Base-by-base conservation (phyloP, 495 filamentous ascomycete species). In the Amniculicola lignicola region DNA sequence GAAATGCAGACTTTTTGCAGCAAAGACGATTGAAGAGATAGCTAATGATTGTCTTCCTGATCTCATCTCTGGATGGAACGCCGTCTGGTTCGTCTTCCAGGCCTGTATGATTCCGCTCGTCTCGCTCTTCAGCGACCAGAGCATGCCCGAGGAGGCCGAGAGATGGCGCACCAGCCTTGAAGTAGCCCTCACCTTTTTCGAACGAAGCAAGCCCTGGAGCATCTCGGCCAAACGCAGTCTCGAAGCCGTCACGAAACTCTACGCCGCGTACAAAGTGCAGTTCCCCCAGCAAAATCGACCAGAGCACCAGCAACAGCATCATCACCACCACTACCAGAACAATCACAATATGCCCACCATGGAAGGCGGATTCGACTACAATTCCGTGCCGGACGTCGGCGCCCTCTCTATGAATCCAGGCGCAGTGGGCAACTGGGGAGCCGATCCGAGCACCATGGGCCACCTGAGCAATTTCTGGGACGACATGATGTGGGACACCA, bases 81-180 rank as follows among this genome's bases (percentile, higher is more conserved):
- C 83, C 3, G 84, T 88, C 19, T 92, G 88, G 88, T 84, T 88
- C 67, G 75, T 87, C 38, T 90, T 88, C 74, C 88, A 92, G 68
- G 84, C 86, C 0, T 79, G 80, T 38, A 83, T 89, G 80, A 83
- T 92, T 18, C 88, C 87, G 0, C 76, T 92, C 2, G 76, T 92
- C 6, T 82, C 77, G 12, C 75, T 91, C n/a, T 72, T 70, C 59
- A 59, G 57, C 29, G 51, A 65, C 42, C 18, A 50, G 11, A 66
- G 61, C 35, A 63, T 54, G 44, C 64, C 51, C 7, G 69, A 67
- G 25, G 67, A 70, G 14, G 50, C 40, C 7, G 57, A 67, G 23
- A 69, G 63, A 33, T 72, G 70, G 70, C 28, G 51, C 1, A 15
- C 23, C 29, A 85, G 87, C 68, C 80, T 89, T 36, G 84, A 89